A percentile compares a stretch with the other conserved stretches of the same genome.
Conservation (phyloP, 2,329 filamentous ascomycete genomes). For the Coniochaeta sp. region DNA sequence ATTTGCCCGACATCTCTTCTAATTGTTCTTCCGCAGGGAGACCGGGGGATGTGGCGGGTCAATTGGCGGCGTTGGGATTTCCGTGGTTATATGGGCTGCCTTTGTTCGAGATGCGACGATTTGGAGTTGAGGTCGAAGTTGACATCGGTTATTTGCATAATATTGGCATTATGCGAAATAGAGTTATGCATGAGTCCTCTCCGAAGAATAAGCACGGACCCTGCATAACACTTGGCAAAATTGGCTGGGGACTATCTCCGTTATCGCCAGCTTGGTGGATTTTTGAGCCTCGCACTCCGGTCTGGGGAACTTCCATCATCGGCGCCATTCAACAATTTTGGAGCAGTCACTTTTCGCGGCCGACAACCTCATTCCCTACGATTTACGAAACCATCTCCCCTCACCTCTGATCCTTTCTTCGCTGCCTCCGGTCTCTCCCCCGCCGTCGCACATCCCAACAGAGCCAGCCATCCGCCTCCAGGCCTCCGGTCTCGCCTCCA, state of each 20-base stretch:
- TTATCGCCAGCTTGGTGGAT: neutral
- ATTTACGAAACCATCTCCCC: neutral
- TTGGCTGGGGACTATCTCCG: conserved; percentile 3
- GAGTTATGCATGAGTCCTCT: neutral
- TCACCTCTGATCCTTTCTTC: neutral
- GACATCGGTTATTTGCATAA: conserved; percentile 1
- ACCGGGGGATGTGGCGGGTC: neutral
- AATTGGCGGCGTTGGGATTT: neutral
- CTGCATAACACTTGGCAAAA: neutral
- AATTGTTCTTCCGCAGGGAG: conserved; percentile 18
- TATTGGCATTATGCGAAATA: too few species aligned
- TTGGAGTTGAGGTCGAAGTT: neutral
- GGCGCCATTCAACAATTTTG: neutral
- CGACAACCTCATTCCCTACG: too few species aligned
- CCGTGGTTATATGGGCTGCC: too few species aligned
- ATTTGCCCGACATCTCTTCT: conserved; percentile 74
- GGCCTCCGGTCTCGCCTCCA: neutral
- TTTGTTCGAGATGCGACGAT: neutral
- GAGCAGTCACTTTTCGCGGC: too few species aligned
- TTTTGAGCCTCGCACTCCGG: neutral
- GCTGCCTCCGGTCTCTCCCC: too few species aligned
- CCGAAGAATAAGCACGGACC: too few species aligned
- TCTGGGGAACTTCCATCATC: conserved; percentile 2
- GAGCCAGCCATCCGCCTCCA: neutral
- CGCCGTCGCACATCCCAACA: too few species aligned